Evolutionary conservation across 768 basidiomycete species (phyloP), one percentile per base, ranked within the genome.

Genomic region (Amanita muscaria): DNA sequence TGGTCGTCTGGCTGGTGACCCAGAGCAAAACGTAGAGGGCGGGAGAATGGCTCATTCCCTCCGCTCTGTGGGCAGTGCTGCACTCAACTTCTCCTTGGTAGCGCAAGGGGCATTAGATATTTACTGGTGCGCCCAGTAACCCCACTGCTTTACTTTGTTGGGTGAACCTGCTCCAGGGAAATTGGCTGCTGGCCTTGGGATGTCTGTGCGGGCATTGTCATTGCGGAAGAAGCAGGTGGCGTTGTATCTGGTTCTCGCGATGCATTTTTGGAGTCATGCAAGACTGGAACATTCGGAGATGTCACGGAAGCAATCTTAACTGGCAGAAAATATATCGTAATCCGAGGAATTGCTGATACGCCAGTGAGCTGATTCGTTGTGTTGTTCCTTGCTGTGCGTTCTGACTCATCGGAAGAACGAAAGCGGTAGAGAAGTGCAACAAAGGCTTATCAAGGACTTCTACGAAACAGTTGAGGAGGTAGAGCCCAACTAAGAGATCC

Each of bases 201-300:
- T 61, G 84, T 93, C 33, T 89, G 83, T 53, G 91, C 94, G 2
- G 94, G 92, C 0, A 80, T 88, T 10, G 81, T 94, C 53, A 93
- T 98, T 49, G 84, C 88, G 0, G 76, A 88, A 49, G 94, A 94
- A 59, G 87, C 93, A 0, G 94, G 94, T 4, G 77, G 83, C 11
- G 65, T 82, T 9, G 79, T 88, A 23, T 82, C 84, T 14, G 90
- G 88, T 25, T 80, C 80, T 39, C 72, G 82, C 40, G 64, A 60
- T 16, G 61, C 62, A 7, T 68, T 79, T 49, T 59, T 64, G 2
- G 51, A 63, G 9, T 64, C 72, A 0, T 60, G 52, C 1, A 52
- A 63, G 25, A 53, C 61, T 5, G 53, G 53, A n/a, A 51, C 59
- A 15, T 78, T 80, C 51, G 79, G 80, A 36, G 74, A 77, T 32